A percentile compares a stretch with the other conserved stretches of the same genome.
These are phyloP conservation scores for Gilbertella persicaria DNA, from an alignment of 371 early-diverging fungal species.

Conservation along the genomic window DNA sequence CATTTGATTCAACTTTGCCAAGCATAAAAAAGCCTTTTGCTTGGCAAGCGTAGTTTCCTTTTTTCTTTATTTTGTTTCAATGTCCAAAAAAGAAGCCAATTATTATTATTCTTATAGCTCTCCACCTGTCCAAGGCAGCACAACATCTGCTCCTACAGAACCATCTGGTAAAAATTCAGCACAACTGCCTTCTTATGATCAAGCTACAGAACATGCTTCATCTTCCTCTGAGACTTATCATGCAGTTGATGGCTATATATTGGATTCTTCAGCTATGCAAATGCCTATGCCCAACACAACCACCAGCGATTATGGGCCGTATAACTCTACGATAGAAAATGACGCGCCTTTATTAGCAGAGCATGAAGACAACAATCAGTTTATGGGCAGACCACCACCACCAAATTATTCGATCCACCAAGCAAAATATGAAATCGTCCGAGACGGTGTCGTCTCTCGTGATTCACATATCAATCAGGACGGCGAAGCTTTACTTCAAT, in stretches of 20 bases:
- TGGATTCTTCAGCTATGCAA: slow-evolving; percentile 12
- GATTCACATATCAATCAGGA: slow-evolving; percentile 48
- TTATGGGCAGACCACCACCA: slow-evolving; percentile 39
- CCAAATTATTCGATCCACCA: slow-evolving; percentile 42
- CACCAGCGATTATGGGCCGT: slow-evolving; percentile 9
- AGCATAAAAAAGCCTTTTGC: too few species aligned
- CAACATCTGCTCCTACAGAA: slow-evolving; percentile 14
- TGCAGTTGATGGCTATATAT: slow-evolving; percentile 16
- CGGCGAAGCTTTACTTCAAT: slow-evolving; percentile 46
- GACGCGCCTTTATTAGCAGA: slow-evolving; percentile 3
- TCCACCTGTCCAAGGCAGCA: slow-evolving; percentile 10
- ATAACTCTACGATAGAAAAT: background rate
- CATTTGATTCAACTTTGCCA: too few species aligned
- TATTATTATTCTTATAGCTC: slow-evolving; percentile 34
- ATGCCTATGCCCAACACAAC: background rate
- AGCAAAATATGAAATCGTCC: slow-evolving; percentile 24
- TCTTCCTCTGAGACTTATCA: slow-evolving; percentile 4
- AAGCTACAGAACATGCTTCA: slow-evolving; percentile 13
- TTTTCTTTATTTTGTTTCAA: slow-evolving; percentile 5
- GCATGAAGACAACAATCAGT: slow-evolving; percentile 16
- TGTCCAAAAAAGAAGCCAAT: slow-evolving; percentile 32
- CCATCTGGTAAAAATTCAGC: slow-evolving; percentile 8
- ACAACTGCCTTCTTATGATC: slow-evolving; percentile 37
- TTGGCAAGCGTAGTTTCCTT: too few species aligned
- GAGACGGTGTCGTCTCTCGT: slow-evolving; percentile 31